Conservation (phyloP, 192 early-diverging fungal genomes). For the Obelidium mucronatum region DNA sequence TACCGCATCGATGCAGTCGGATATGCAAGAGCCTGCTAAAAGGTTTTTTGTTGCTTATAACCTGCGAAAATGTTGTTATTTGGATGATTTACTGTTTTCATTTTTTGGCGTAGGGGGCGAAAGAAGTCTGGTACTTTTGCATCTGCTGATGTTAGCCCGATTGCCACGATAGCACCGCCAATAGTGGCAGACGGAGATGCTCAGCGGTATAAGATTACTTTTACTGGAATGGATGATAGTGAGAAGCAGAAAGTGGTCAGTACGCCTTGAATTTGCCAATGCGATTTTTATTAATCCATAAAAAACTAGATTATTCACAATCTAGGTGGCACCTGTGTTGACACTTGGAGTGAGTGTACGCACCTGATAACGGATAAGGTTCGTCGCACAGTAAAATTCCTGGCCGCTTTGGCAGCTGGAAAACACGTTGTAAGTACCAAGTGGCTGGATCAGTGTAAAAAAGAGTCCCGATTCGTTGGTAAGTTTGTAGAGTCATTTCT, state of each 20-base stretch:
- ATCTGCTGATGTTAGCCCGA: neutral
- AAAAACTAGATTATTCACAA: slow-evolving; percentile 24
- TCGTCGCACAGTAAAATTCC: slow-evolving; percentile 57
- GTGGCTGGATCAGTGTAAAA: slow-evolving; percentile 58
- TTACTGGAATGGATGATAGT: slow-evolving; percentile 2
- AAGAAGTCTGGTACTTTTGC: neutral
- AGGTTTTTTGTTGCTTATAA: neutral
- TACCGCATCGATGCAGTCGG: neutral
- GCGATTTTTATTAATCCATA: neutral
- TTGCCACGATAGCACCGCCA: neutral
- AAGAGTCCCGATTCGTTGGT: slow-evolving; percentile 50
- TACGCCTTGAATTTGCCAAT: slow-evolving; percentile 1
- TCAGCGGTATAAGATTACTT: neutral
- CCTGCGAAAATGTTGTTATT: no score
- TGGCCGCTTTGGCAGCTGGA: slow-evolving; percentile 53
- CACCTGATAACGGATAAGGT: slow-evolving; percentile 58
- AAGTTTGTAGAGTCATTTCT: slow-evolving; percentile 1
- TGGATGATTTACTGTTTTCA: neutral
- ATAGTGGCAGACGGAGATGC: neutral
- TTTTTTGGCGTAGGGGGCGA: neutral
- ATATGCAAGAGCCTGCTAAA: neutral
- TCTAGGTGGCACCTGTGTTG: slow-evolving; percentile 42
- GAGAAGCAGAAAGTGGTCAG: neutral
- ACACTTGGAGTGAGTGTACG: slow-evolving; percentile 50
- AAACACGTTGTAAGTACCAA: slow-evolving; percentile 51